Evolutionary conservation across 1,284 basidiomycete genomes (phyloP).

Genomic region (Apiotrichum mycotoxinovorans): DNA sequence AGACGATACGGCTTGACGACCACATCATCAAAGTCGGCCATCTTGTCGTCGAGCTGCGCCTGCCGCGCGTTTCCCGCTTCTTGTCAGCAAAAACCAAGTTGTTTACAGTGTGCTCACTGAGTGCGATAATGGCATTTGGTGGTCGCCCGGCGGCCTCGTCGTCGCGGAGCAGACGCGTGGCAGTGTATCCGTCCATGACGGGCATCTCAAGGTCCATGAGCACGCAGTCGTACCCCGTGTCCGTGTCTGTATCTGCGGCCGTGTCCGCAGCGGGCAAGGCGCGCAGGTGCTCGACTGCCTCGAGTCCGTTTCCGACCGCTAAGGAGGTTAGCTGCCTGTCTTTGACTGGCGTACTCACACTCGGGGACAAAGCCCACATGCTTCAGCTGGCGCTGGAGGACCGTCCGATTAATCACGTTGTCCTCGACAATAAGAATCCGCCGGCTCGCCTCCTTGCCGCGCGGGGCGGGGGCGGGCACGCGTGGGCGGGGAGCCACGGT

Average conservation of each 20-base stretch:
- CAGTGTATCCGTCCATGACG: constrained; percentile 24
- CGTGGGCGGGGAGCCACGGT: neutral
- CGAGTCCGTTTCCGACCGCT: constrained; percentile 39
- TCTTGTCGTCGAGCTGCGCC: constrained; percentile 16
- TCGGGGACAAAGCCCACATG: constrained; percentile 12
- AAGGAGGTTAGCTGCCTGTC: constrained; percentile 34
- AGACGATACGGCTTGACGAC: constrained; percentile 42
- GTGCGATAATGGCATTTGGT: constrained; percentile 8
- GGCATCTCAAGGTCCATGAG: constrained; percentile 51
- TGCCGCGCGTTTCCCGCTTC: constrained; percentile 24
- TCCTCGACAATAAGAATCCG: constrained; percentile 36
- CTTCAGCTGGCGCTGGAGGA: constrained; percentile 17
- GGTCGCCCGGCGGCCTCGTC: constrained; percentile 13
- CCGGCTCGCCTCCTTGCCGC: no score
- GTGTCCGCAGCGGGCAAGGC: constrained; percentile 18
- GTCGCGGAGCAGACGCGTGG: constrained; percentile 11
- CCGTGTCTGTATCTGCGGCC: neutral
- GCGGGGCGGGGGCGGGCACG: neutral
- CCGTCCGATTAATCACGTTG: constrained; percentile 45
- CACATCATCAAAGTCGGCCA: constrained; percentile 38
- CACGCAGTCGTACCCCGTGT: constrained; percentile 36
- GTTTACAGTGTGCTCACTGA: constrained; percentile 13
- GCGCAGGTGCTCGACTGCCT: constrained; percentile 48
- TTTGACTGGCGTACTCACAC: neutral
- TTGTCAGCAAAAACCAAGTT: no score